Conservation (phyloP, 257 asterid genomes). For the Cinchona pubescens region DNA sequence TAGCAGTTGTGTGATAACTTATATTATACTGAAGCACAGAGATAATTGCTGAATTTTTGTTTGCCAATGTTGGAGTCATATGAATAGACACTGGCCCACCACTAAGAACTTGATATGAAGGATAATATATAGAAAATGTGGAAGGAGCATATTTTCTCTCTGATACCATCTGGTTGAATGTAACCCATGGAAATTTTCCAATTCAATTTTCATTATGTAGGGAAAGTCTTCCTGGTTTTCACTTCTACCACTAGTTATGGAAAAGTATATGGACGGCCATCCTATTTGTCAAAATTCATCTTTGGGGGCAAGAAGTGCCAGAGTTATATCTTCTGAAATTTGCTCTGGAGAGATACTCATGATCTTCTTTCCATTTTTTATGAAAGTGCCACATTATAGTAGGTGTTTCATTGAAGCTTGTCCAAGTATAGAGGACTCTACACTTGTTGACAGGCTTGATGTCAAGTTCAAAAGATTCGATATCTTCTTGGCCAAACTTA, state of each 20-base stretch:
- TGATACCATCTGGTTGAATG: too few relatives aligned
- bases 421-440: not conserved
- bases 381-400: slow-evolving; percentile 16
- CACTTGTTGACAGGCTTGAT: not conserved
- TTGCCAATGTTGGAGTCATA: too few relatives aligned
- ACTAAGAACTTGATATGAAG: too few relatives aligned
- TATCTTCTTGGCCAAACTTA: not conserved
- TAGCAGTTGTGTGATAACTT: too few relatives aligned
- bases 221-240: too few relatives aligned
- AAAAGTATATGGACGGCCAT: not conserved
- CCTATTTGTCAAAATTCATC: not conserved
- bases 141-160: too few relatives aligned
- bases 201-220: too few relatives aligned
- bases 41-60: too few relatives aligned
- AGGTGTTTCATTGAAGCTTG: not conserved
- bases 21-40: too few relatives aligned
- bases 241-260: not conserved
- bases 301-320: not conserved
- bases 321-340: not conserved
- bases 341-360: not conserved
- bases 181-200: too few relatives aligned
- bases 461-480: not conserved
- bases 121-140: too few relatives aligned
- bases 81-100: too few relatives aligned
- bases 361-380: slow-evolving; percentile 2